Evolutionary conservation across 2,329 filamentous ascomycete species (phyloP).

Genomic region (Camillea tinctor): DNA sequence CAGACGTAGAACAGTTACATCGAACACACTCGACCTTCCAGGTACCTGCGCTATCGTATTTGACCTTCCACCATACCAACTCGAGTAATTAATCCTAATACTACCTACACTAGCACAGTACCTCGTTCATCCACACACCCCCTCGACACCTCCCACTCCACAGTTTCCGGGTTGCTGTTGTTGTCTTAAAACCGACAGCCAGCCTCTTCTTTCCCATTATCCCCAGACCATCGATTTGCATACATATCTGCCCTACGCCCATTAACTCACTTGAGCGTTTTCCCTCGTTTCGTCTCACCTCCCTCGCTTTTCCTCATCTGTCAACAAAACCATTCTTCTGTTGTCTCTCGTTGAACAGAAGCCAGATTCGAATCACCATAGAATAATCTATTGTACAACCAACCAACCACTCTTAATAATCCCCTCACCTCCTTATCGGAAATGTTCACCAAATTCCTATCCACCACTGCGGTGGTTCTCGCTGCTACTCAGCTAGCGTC

Average conservation of each 20-base stretch:
- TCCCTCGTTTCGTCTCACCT: neutral
- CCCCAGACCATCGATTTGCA: neutral
- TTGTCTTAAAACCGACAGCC: neutral
- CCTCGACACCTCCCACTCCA: neutral
- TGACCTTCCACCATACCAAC: neutral
- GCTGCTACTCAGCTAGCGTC: slow-evolving; percentile 48
- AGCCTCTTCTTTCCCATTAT: slow-evolving; percentile 1
- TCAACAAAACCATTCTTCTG: neutral
- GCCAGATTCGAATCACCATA: neutral
- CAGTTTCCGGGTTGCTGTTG: neutral
- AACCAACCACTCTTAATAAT: neutral
- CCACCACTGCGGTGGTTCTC: slow-evolving; percentile 46
- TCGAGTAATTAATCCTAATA: neutral
- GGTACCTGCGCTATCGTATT: neutral
- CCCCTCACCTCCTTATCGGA: slow-evolving; percentile 20
- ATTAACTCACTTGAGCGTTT: neutral
- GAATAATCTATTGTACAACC: neutral
- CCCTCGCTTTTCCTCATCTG: neutral
- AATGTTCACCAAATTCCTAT: slow-evolving; percentile 48
- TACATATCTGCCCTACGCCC: neutral
- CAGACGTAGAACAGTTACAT: neutral
- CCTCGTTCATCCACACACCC: neutral
- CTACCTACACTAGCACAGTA: neutral
- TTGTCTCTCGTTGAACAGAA: slow-evolving; percentile 8
- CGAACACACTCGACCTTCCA: neutral